Base-by-base conservation (phyloP, 192 early-diverging fungal genomes). In the Chytriomyces sp. region DNA sequence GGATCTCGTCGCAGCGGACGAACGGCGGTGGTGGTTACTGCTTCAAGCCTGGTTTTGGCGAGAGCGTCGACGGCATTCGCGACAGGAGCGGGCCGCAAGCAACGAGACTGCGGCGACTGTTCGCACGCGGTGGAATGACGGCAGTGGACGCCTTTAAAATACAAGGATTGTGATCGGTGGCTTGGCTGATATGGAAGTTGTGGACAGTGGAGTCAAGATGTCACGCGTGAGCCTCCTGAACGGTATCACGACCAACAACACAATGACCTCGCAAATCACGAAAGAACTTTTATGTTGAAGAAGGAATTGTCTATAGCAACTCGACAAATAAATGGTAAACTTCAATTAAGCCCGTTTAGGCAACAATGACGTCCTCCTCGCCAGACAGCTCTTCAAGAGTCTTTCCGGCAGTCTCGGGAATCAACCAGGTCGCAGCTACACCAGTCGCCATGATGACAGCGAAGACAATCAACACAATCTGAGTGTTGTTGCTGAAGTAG, bases 351-450 rank as follows among this genome's bases (percentile, higher is more conserved):
- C n/a, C n/a, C n/a, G n/a, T 49, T 2, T 49, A 49, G 22, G 44
- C 14, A 14, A 49, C 17, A 44, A 64, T 49, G 10, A 49, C 58
- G 14, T 76, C 68, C 39, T 75, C 68, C 70, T 75, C 76, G 39
- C 57, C 59, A 52, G 70, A 65, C 28, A 82, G 56, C 72, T 93
- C 92, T 80, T 94, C 93, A 32, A 94, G 82, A 3, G 89, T 75
- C 78, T 79, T 78, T n/a, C 91, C 91, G 62, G 86, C 90, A 49
- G 93, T 92, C 77, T 94, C 93, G 38, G 92, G 91, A 58, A 94
- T 81, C 30, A 89, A 77, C 55, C 86, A 80, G 0, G 92, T 89
- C 5, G 83, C 79, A 36, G 80, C 8, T n/a, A 89, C 38, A 49
- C 95, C 95, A 25, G 89, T 77, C 17, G 71, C 71, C 77, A 78